A percentile compares a stretch with the other conserved stretches of the same genome.
Evolutionary conservation across 2,329 filamentous ascomycete genomes (phyloP).

Genomic region (Dactylellina sp.): DNA sequence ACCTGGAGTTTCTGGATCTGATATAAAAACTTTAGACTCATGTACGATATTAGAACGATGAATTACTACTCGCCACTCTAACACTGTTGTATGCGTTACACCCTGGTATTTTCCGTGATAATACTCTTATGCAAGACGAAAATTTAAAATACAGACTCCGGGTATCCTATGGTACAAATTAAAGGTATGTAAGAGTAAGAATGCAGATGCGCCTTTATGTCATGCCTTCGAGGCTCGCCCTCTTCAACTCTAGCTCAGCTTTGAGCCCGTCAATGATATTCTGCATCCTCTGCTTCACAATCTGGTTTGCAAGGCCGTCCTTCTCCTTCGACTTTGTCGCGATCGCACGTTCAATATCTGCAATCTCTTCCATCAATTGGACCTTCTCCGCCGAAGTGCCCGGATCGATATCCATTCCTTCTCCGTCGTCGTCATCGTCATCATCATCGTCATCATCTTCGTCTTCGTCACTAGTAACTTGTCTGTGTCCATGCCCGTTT

Average conservation of each 20-base stretch:
- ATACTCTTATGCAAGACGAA: no score
- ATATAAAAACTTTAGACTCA: neutral
- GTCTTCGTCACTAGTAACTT: constrained; percentile 62
- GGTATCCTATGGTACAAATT: constrained; percentile 38
- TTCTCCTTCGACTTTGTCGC: constrained; percentile 64
- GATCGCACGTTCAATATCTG: constrained; percentile 69
- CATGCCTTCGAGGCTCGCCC: constrained; percentile 63
- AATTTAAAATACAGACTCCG: neutral
- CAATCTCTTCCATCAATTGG: constrained; percentile 68
- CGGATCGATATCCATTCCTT: constrained; percentile 68
- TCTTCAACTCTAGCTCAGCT: constrained; percentile 70
- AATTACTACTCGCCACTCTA: constrained; percentile 22
- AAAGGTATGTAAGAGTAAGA: no score
- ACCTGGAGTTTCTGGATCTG: constrained; percentile 1
- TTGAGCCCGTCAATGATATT: constrained; percentile 68
- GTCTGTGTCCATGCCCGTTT: constrained; percentile 59
- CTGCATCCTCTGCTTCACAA: constrained; percentile 68
- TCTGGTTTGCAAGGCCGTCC: constrained; percentile 65
- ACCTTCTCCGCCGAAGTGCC: constrained; percentile 66
- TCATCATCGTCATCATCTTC: constrained; percentile 66
- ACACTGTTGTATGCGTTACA: neutral
- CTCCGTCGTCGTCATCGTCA: constrained; percentile 62
- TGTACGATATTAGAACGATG: constrained; percentile 28
- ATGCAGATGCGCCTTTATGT: no score
- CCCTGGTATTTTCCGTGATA: neutral